phyloP scores from a whole-genome alignment of 2,329 filamentous ascomycete genomes.

The Xylariaceae sp. region DNA sequence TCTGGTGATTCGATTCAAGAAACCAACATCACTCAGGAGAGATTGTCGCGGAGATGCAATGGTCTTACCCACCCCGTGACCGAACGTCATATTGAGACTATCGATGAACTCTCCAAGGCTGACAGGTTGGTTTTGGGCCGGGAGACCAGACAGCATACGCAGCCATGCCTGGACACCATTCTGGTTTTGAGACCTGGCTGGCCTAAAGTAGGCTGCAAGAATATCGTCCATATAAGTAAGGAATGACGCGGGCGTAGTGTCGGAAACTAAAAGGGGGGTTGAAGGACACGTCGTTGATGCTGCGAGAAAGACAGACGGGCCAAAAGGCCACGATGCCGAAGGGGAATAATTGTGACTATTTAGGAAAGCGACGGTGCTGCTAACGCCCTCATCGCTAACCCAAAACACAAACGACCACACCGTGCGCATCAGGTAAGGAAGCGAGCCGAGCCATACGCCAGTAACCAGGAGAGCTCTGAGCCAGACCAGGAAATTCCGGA shows the following conservation, averaged over 20 bases:
- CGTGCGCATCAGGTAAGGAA: slow-evolving; percentile 86
- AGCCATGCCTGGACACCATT: slow-evolving; percentile 33
- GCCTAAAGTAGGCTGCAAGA: slow-evolving; percentile 27
- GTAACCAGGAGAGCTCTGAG: slow-evolving; percentile 71
- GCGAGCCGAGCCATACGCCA: slow-evolving; percentile 80
- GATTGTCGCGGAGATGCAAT: slow-evolving; percentile 33
- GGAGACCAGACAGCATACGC: slow-evolving; percentile 27
- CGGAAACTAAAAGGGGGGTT: slow-evolving; percentile 35
- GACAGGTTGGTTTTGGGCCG: slow-evolving; percentile 17
- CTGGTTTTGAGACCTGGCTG: slow-evolving; percentile 32
- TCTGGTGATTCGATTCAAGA: slow-evolving; percentile 59
- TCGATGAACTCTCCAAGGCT: slow-evolving; percentile 21
- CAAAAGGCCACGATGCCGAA: slow-evolving; percentile 15
- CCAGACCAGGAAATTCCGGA: slow-evolving; percentile 71
- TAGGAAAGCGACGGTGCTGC: slow-evolving; percentile 31
- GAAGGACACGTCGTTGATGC: slow-evolving; percentile 36
- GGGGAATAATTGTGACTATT: slow-evolving; percentile 31
- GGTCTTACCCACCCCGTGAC: slow-evolving; percentile 19
- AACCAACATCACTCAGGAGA: slow-evolving; percentile 52
- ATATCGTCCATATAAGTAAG: slow-evolving; percentile 35
- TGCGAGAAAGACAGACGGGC: slow-evolving; percentile 24
- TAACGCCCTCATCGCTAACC: slow-evolving; percentile 73
- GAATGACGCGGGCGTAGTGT: slow-evolving; percentile 37
- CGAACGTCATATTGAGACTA: slow-evolving; percentile 23
- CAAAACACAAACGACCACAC: slow-evolving; percentile 94